Evolutionary conservation across 352 stramenopile species (phyloP).

Genomic region (Pythium aristosporum): DNA sequence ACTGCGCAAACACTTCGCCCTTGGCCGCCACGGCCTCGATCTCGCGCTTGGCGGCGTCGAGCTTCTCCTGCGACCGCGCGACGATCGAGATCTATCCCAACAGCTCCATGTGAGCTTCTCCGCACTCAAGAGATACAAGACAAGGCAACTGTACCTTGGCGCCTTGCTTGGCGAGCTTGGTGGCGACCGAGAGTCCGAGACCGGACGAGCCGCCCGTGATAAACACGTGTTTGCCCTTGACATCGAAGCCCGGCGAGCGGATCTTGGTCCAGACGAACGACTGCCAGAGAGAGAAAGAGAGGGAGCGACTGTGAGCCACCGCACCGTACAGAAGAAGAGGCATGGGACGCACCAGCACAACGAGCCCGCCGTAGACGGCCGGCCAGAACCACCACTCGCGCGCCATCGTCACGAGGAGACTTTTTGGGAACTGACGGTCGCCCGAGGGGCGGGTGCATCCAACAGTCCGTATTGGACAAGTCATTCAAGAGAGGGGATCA

Average conservation of each 20-base stretch:
- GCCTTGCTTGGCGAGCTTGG: slow-evolving; percentile 64
- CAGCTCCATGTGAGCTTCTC: not conserved
- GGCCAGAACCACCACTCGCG: slow-evolving; percentile 27
- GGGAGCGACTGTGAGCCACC: too few relatives aligned
- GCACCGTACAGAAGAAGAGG: too few relatives aligned
- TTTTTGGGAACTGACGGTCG: not conserved
- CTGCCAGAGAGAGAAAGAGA: too few relatives aligned
- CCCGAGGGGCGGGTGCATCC: too few relatives aligned
- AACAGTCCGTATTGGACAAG: too few relatives aligned
- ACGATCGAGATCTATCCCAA: slow-evolving; percentile 51
- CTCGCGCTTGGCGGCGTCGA: slow-evolving; percentile 60
- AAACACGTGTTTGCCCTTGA: slow-evolving; percentile 82
- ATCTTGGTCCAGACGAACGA: slow-evolving; percentile 67
- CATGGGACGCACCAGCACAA: slow-evolving; percentile 38
- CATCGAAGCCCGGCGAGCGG: slow-evolving; percentile 60
- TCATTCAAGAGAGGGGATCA: too few relatives aligned
- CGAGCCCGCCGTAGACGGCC: slow-evolving; percentile 40
- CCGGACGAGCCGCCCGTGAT: slow-evolving; percentile 71
- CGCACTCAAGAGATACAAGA: not conserved
- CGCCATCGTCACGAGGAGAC: slow-evolving; percentile 6
- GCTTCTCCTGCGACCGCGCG: slow-evolving; percentile 52
- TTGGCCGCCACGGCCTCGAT: slow-evolving; percentile 40
- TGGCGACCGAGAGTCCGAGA: slow-evolving; percentile 64
- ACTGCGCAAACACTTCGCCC: slow-evolving; percentile 59
- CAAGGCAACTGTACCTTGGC: slow-evolving; percentile 42